These are phyloP conservation scores for Candida gigantensis DNA, from an alignment of 1,139 yeast genomes.

Conservation along the genomic window DNA sequence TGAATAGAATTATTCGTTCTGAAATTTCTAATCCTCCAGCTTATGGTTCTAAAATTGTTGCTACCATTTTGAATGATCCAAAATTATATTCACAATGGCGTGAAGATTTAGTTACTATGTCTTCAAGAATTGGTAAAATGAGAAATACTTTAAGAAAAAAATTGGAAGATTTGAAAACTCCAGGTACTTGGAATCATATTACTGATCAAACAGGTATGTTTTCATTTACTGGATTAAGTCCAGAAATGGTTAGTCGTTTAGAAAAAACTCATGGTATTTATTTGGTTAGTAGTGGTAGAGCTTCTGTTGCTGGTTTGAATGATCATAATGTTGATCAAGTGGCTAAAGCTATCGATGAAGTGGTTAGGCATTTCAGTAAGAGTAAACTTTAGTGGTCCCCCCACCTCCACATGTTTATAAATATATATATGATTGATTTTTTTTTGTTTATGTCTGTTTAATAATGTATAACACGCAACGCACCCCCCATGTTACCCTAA, in stretches of 20 bases:
- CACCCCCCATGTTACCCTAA: no score
- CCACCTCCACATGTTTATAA: background rate
- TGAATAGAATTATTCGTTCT: constrained; percentile 75
- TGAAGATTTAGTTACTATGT: constrained; percentile 83
- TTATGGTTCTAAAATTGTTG: constrained; percentile 91
- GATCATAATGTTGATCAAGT: constrained; percentile 75
- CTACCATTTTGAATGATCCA: constrained; percentile 68
- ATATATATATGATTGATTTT: background rate
- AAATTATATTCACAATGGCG: constrained; percentile 79
- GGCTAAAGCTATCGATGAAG: constrained; percentile 82
- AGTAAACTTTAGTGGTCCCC: constrained; percentile 12
- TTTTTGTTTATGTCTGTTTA: background rate
- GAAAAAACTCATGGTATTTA: constrained; percentile 80
- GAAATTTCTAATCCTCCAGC: constrained; percentile 95
- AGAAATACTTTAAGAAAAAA: constrained; percentile 64
- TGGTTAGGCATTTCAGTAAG: constrained; percentile 46
- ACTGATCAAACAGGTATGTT: constrained; percentile 95
- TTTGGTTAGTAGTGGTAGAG: constrained; percentile 82
- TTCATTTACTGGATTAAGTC: constrained; percentile 83
- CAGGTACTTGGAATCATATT: constrained; percentile 93
- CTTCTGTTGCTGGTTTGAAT: constrained; percentile 92
- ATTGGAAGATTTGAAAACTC: constrained; percentile 65
- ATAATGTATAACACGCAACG: constrained; percentile 2
- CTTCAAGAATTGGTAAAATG: constrained; percentile 79
- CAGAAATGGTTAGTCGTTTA: constrained; percentile 78